Base-by-base conservation (phyloP, 2,329 filamentous ascomycete genomes). In the Diaporthe amygdali region DNA sequence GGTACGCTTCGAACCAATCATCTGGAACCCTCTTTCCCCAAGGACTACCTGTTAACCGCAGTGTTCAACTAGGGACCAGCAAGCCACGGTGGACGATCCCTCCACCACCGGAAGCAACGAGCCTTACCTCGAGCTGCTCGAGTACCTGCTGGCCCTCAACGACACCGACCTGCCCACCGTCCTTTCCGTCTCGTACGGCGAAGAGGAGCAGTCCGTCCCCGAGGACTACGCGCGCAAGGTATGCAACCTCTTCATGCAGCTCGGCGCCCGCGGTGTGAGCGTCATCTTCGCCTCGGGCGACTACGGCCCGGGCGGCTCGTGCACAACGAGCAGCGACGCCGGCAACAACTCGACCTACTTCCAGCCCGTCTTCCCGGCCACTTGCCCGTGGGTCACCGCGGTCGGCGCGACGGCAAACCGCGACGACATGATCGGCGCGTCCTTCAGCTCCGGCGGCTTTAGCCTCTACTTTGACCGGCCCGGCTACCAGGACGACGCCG, bases 181-280 rank as follows among this genome's bases (percentile, higher is more conserved):
- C 17, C 86, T 93, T 76, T 88, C 85, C 59, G 90, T 88, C 20
- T 92, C 90, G 0, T 93, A 93, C 77, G 90, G 90, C 56, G 90
- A 93, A 72, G 86, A 89, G 66, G 91, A 93, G 79, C 88, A 92
- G 44, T 91, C 87, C 0, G 75, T 93, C 0, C 91, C 91, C 0
- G 76, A 82, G 3, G 85, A 86, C 14, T 94, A 92, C 76, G 89
- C 89, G 22, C 82, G 83, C 59, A 85, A 86, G 64, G 89, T 91
- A 15, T 93, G 91, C 82, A 85, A 88, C 73, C 83, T 90, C 74
- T 90, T 92, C 75, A 89, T 87, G 52, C 87, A 92, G 75, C 88
- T 93, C 39, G 91, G 90, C n/a, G 87, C 89, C 2, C 88, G 91
- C 49, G 92, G 91, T n/a, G 86, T 91, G 5, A 88, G 88, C 1